These are phyloP conservation scores for Fraxinus dipetala DNA, from an alignment of 305 asterid species.

Conservation along the genomic window DNA sequence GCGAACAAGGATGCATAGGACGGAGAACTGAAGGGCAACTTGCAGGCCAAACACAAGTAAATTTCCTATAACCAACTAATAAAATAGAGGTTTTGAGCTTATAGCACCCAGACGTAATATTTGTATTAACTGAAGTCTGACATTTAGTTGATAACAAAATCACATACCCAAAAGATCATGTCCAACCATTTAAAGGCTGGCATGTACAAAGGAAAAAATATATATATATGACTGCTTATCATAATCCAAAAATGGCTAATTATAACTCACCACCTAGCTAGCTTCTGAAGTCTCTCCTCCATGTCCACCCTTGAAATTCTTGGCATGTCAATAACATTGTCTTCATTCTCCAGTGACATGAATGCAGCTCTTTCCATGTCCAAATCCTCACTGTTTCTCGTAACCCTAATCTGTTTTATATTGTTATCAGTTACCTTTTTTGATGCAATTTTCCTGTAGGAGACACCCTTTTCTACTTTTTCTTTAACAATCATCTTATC, in stretches of 20 bases:
- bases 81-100: background rate
- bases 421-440: constrained; percentile 9
- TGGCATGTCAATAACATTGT: constrained; percentile 44
- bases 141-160: background rate
- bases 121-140: background rate
- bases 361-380: constrained; percentile 76
- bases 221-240: background rate
- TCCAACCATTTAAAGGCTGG: background rate
- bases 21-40: constrained; percentile 8
- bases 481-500: constrained; percentile 27
- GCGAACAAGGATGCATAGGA: background rate
- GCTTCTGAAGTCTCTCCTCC: constrained; percentile 92
- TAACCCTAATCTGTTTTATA: constrained; percentile 22
- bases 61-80: constrained; percentile 1
- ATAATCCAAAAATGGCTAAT: background rate
- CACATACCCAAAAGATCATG: background rate
- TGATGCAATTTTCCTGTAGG: constrained; percentile 13
- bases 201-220: background rate
- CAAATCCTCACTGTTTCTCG: constrained; percentile 25
- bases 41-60: background rate
- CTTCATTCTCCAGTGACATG: constrained; percentile 46
- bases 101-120: constrained; percentile 4
- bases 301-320: constrained; percentile 70
- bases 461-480: constrained; percentile 26
- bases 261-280: constrained; percentile 70